Evolutionary conservation across 2,329 filamentous ascomycete species (phyloP), one percentile per base, ranked within the genome.

Genomic region (Drechslerella stenobrocha): DNA sequence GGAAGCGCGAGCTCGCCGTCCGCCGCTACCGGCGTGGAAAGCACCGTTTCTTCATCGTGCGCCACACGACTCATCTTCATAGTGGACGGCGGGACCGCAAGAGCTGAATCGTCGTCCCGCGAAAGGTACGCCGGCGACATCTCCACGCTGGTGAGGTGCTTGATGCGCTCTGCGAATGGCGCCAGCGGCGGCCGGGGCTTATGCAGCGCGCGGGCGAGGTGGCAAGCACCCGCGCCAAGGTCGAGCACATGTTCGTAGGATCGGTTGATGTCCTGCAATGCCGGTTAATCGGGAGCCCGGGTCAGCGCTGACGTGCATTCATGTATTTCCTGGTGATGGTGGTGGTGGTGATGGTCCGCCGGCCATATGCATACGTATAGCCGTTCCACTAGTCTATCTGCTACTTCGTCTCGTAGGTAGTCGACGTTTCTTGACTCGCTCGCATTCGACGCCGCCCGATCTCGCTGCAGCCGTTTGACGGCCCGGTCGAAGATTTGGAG

Each of bases 191-290:
- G 79, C 71, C 82, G 81, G 5, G 81, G 81, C 74, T 88, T 85
- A 0, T 84, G 87, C 45, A 97, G 82, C 59, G 89, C 88, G 70
- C 87, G 85, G 18, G 91, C 91, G 69, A 98, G 85, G 77, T 96
- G 95, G 81, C 92, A 96, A 69, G 92, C 89, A 76, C 97, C 96
- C 70, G 93, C 92, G 70, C 93, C 93, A 28, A 96, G 85, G 76
- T 98, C 93, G 67, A 98, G 87, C 22, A 90, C 90, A 71, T 84
- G 82, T 44, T 87, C 84, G 73, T 95, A 96, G 59, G 85, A 81
- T 28, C 93, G 88, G 73, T 95, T 96, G 79, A 98, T 95, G 75
- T 97, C 91, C 88, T 91, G 70, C 7, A n/a, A 22, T 9, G 4
- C 18, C 4, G 37, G 15, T 3, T 5, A 2, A 4, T 42, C 8